A percentile compares a stretch with the other conserved stretches of the same genome.
phyloP scores from a whole-genome alignment of 164 flowering plant genomes.

The Saururus chinensis region DNA sequence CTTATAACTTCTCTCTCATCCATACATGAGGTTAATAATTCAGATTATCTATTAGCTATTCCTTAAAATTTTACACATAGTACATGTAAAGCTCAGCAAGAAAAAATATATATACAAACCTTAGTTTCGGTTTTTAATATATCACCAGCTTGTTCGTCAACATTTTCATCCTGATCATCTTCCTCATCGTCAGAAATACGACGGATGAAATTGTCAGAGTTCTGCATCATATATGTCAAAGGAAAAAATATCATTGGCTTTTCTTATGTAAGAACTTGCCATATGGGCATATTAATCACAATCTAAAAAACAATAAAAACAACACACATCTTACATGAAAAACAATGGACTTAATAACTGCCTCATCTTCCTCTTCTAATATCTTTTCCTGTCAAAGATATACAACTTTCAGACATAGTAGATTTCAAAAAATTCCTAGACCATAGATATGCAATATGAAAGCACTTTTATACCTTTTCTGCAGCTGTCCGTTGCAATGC shows the following conservation, averaged over 20 bases:
- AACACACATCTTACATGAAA: slow-evolving; percentile 37
- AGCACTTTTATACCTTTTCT: slow-evolving; percentile 40
- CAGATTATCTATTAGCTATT: too few species aligned
- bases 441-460: background rate
- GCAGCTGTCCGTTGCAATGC: slow-evolving; percentile 61
- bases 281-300: background rate
- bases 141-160: slow-evolving; percentile 14
- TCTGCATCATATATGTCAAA: slow-evolving; percentile 18
- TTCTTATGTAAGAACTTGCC: too few species aligned
- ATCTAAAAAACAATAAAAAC: too few species aligned
- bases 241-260: too few species aligned
- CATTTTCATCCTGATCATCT: slow-evolving; percentile 39
- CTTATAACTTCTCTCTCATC: too few species aligned
- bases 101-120: slow-evolving; percentile 17
- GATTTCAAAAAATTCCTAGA: background rate
- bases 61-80: background rate
- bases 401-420: background rate
- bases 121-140: slow-evolving; percentile 16
- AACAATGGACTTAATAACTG: slow-evolving; percentile 50
- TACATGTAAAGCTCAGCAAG: background rate
- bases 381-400: slow-evolving; percentile 42
- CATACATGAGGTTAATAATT: too few species aligned
- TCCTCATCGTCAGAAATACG: slow-evolving; percentile 49
- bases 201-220: slow-evolving; percentile 25
- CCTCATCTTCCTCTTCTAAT: slow-evolving; percentile 81